Evolutionary conservation across 2,329 filamentous ascomycete species (phyloP).

Genomic region (Calonectria naviculata): DNA sequence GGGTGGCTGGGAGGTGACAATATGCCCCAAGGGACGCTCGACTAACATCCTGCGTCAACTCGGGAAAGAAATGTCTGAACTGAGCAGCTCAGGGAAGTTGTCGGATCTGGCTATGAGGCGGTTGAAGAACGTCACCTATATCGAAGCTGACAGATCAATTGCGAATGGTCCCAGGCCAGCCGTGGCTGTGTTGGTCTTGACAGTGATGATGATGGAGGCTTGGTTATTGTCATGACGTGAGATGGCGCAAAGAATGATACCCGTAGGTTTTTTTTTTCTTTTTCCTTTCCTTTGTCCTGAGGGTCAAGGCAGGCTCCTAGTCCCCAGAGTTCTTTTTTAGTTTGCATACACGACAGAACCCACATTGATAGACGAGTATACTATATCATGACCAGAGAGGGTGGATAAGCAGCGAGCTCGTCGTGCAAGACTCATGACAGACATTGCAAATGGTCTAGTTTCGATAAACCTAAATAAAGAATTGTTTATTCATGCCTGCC

Average conservation of each 20-base stretch:
- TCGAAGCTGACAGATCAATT: conserved; percentile 44
- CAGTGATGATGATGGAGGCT: conserved; percentile 21
- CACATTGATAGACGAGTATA: conserved; percentile 9
- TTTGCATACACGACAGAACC: background rate
- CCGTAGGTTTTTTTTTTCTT: background rate
- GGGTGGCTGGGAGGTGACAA: conserved; percentile 81
- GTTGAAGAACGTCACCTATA: conserved; percentile 48
- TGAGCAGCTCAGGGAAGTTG: conserved; percentile 57
- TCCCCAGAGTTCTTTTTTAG: conserved; percentile 8
- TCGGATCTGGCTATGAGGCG: conserved; percentile 44
- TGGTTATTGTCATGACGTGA: conserved; percentile 31
- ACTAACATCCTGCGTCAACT: conserved; percentile 68
- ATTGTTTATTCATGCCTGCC: conserved; percentile 38
- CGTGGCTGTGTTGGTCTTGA: conserved; percentile 18
- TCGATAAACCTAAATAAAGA: conserved; percentile 35
- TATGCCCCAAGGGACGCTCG: conserved; percentile 75
- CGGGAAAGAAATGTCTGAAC: conserved; percentile 58
- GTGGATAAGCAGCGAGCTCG: conserved; percentile 18
- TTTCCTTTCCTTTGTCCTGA: conserved; percentile 18
- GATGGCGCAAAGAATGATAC: background rate
- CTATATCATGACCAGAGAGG: conserved; percentile 24
- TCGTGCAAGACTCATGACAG: conserved; percentile 16
- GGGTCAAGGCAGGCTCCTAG: conserved; percentile 30
- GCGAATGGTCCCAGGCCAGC: conserved; percentile 34
- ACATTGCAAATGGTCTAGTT: conserved; percentile 32